phyloP scores from a whole-genome alignment of 2,329 filamentous ascomycete species.

The Fusarium acutatum region DNA sequence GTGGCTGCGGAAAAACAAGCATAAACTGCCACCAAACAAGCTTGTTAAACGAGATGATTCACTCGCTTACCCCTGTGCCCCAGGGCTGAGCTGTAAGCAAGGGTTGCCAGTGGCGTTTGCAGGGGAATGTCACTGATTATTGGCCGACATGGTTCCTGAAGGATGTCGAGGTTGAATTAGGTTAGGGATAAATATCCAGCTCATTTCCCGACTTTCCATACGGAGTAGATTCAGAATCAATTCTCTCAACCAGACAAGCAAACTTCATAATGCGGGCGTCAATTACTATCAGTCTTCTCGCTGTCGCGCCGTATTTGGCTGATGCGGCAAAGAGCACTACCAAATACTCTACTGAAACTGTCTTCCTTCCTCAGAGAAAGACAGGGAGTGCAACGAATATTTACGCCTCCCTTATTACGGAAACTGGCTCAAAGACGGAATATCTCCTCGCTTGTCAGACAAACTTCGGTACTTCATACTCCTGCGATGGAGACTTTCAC shows the following conservation, averaged over 20 bases:
- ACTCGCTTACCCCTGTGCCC: not conserved
- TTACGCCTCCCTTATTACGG: conserved; percentile 38
- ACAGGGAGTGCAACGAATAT: conserved; percentile 33
- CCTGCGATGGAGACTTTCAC: conserved; percentile 32
- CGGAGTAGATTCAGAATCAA: accelerated
- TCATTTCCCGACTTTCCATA: not conserved
- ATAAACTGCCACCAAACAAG: not conserved
- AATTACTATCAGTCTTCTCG: not conserved
- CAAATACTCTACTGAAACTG: conserved; percentile 7
- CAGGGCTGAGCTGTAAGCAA: not conserved
- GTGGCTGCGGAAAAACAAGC: not conserved
- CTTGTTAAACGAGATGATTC: not conserved
- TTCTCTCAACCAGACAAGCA: not conserved
- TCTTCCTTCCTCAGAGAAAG: conserved; percentile 24
- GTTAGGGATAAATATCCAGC: not conserved
- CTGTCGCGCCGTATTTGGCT: not conserved
- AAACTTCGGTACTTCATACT: conserved; percentile 23
- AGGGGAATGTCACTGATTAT: not conserved
- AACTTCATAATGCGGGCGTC: not conserved
- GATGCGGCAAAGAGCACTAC: conserved; percentile 17
- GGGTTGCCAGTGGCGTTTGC: not conserved
- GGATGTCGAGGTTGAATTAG: not conserved
- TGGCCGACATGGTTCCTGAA: not conserved
- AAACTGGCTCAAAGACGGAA: conserved; percentile 26
- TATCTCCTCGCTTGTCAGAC: conserved; percentile 39